A percentile compares a stretch with the other conserved stretches of the same genome.
Conservation (phyloP, 148 eudicot species). For the Rhododendron henanense region DNA sequence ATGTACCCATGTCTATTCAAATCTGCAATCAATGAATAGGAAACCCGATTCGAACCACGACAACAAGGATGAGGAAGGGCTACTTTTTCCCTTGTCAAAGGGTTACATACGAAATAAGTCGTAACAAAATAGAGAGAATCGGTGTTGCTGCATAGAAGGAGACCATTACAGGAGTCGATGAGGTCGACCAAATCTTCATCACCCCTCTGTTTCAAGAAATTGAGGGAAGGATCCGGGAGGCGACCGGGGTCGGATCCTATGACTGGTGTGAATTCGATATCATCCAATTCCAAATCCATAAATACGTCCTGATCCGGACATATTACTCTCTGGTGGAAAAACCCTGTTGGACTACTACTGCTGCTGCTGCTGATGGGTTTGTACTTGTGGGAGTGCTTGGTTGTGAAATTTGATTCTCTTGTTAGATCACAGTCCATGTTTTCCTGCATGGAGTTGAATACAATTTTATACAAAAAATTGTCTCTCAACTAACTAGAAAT, state of each 20-base stretch:
- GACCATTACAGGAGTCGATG: conserved; percentile 13
- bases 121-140: background rate
- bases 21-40: conserved; percentile 8
- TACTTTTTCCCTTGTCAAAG: conserved; percentile 7
- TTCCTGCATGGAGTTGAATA: too few relatives aligned
- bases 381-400: background rate
- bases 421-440: background rate
- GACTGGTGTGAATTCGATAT: background rate
- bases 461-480: too few relatives aligned
- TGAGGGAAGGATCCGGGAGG: background rate
- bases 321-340: background rate
- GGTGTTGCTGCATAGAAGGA: conserved; percentile 12
- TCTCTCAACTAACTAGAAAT: too few relatives aligned
- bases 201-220: background rate
- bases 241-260: background rate
- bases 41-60: background rate
- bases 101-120: conserved; percentile 11
- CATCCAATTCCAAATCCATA: background rate
- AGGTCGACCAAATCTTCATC: background rate
- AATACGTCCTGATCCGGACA: background rate
- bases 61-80: background rate
- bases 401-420: background rate
- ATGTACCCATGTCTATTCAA: background rate
- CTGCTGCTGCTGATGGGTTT: background rate
- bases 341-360: background rate